Base-by-base conservation (phyloP, 495 filamentous ascomycete genomes). In the Cairneyella variabilis region DNA sequence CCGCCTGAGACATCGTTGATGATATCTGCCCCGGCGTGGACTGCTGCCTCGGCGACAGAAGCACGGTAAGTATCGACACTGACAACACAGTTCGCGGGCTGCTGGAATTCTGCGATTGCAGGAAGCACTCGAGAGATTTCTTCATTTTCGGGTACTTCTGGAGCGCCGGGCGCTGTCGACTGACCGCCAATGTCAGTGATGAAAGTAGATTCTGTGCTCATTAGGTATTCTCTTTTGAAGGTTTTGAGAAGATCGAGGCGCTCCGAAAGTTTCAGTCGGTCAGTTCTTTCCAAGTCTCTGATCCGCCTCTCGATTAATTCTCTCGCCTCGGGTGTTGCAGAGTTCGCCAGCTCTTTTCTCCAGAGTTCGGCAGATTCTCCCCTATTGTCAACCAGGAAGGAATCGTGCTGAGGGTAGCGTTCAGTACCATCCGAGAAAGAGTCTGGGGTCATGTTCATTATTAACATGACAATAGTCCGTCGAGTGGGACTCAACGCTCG, bases 1-100 rank as follows among this genome's bases (percentile, higher is more conserved):
- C 93, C 93, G 4, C 85, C 90, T 0, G 90, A 95, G 36, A 98
- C 82, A 68, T 98, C 93, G 72, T 98, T 98, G 68, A 98, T 81
- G 58, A 98, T 89, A 61, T 97, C 84, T 4, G 93, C 92, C 42
- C 93, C 93, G 0, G 89, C 90, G 44, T 78, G 69, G 37, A 92
- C 77, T 16, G 91, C 91, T 22, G 82, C 84, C 42, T 79, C 76
- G n/a, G 92, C 93, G 1, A 98, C 93, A 11, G 70, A 69, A 0
- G 93, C 86, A 51, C 89, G 87, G 73, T 95, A 98, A 1, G 93
- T 98, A 69, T 98, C 93, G 48, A 97, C 76, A 59, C 85, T 90
- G 58, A 97, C 86, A 39, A 84, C 81, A 25, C 88, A 71, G 36
- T 79, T 70, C 3, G 72, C 64, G 5, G 79, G 77, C 49, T 82